Percentiles rank a stretch among this genome's conserved stretches.
phyloP scores from a whole-genome alignment of 1,284 basidiomycete genomes.

The Fereydounia khargensis region DNA sequence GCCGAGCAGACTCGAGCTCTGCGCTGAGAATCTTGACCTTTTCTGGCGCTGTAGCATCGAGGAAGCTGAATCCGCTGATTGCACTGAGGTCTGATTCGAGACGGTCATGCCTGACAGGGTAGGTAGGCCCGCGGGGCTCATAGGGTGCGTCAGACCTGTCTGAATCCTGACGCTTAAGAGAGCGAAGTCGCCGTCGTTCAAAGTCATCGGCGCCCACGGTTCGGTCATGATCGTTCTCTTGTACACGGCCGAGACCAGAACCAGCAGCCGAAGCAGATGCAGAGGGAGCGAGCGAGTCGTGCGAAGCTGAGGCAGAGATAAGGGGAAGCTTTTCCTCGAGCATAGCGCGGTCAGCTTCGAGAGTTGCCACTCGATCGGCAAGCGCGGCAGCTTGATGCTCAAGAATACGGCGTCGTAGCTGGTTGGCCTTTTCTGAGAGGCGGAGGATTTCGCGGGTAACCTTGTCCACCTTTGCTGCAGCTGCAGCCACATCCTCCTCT shows the following conservation, averaged over 20 bases:
- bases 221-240: too few species aligned
- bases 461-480: conserved; percentile 37
- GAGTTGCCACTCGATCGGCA: conserved; percentile 23
- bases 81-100: conserved; percentile 26
- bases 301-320: conserved; percentile 21
- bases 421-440: conserved; percentile 21
- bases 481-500: conserved; percentile 26
- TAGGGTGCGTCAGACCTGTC: conserved; percentile 16
- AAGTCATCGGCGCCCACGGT: too few species aligned
- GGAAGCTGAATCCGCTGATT: conserved; percentile 31
- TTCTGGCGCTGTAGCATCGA: conserved; percentile 17
- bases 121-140: conserved; percentile 6
- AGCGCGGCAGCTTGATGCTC: conserved; percentile 44
- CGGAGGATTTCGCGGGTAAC: conserved; percentile 35
- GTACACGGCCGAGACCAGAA: conserved; percentile 13
- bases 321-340: conserved; percentile 22
- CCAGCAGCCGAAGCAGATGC: conserved; percentile 11
- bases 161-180: conserved; percentile 5
- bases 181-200: too few species aligned
- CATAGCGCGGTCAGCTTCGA: conserved; percentile 27
- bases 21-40: conserved; percentile 19
- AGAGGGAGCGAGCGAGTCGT: conserved; percentile 25
- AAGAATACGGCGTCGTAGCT: conserved; percentile 25
- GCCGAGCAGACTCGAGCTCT: conserved; percentile 13
- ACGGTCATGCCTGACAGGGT: conserved; percentile 21